Conservation (phyloP, 1,284 basidiomycete genomes). For the Apiotrichum laibachii region DNA sequence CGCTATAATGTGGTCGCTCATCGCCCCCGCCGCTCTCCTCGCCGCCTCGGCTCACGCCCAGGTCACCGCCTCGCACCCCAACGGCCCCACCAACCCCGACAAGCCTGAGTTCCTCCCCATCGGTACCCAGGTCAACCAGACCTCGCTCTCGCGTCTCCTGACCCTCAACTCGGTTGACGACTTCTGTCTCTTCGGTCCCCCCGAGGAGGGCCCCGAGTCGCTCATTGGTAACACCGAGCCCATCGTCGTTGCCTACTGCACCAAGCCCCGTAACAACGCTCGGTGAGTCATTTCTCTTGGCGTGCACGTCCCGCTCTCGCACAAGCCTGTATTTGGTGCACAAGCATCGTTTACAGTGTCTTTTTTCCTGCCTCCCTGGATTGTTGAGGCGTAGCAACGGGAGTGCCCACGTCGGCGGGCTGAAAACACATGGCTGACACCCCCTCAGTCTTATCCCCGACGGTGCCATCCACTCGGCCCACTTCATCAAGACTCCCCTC, state of each 20-base stretch:
- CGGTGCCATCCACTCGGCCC: conserved; percentile 44
- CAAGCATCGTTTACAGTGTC: no score
- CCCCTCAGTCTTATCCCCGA: conserved; percentile 44
- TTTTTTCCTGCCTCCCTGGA: conserved; percentile 6
- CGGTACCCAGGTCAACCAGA: conserved; percentile 48
- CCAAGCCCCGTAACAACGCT: conserved; percentile 41
- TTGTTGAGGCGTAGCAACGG: no score
- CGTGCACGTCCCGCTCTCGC: no score
- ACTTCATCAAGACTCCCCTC: conserved; percentile 27
- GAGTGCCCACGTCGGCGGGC: no score
- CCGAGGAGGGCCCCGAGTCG: conserved; percentile 37
- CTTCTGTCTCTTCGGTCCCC: conserved; percentile 49
- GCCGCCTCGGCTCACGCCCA: conserved; percentile 16
- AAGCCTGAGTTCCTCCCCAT: conserved; percentile 37
- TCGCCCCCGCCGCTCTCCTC: conserved; percentile 14
- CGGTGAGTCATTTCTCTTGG: conserved; percentile 24
- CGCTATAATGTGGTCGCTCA: conserved; percentile 12
- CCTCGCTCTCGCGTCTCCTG: conserved; percentile 45
- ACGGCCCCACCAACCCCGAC: conserved; percentile 50
- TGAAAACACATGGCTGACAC: no score
- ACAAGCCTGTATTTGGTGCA: no score
- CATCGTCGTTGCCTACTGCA: conserved; percentile 45
- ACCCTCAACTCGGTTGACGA: conserved; percentile 49
- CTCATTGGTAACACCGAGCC: conserved; percentile 48
- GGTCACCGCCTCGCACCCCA: conserved; percentile 44